Evolutionary conservation across 2,329 filamentous ascomycete species (phyloP), one percentile per base, ranked within the genome.

Genomic region (Colletotrichum sp.): DNA sequence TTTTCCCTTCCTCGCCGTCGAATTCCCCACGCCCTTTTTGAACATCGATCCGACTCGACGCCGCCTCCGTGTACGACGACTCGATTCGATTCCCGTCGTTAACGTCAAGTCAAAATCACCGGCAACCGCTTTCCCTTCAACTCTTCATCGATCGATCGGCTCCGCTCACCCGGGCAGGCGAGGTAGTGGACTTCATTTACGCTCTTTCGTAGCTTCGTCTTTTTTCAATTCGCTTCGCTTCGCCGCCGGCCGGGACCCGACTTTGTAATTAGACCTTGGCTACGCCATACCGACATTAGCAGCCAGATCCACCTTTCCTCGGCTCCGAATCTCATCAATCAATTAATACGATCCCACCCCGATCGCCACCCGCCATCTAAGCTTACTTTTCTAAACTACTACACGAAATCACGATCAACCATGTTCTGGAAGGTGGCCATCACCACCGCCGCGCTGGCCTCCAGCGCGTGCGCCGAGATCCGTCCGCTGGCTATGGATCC

Each of bases 401-500:
- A 21, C 34, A 64, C 68, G 34, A 61, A 21, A 32, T 13, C 48
- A 39, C 30, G 52, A 21, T 28, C 63, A 26, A 76, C 48, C 6
- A 78, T 78, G 77, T 77, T 71, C 24, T 76, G 76, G 75, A 78
- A 72, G 43, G 69, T 70, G 59, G 77, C 73, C 18, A 18, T 78
- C 6, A 69, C 74, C 12, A 69, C 72, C 21, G 72, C 75, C 59
- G 72, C 70, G 65, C 57, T 77, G 65, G 72, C 75, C 67, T 72
- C 72, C 59, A 72, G 43, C 21, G 75, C 72, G n/a, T 66, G 66
- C 70, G 77, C 77, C 64, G 75, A 78, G 59, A 78, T 75, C 57
- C 48, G 74, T 52, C 43, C 72, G 48, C 48, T 72, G 28, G 36
- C 74, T 34, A 70, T 77, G 70, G 83, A 84, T 71, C 77, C 79